phyloP scores from a whole-genome alignment of 352 stramenopile genomes.

The Halophytophthora batemanensis region DNA sequence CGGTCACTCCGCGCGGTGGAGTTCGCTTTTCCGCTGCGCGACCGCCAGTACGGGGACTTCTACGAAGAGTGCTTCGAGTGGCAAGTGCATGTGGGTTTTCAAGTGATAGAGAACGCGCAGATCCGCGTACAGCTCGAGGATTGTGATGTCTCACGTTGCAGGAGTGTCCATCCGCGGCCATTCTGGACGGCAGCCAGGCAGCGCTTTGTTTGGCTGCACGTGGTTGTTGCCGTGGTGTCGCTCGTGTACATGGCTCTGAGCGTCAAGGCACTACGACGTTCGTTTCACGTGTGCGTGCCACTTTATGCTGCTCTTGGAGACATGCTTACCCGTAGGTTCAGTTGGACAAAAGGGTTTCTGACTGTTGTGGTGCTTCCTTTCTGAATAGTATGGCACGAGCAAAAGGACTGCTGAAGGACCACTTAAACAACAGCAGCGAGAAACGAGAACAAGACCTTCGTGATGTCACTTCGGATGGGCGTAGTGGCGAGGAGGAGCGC shows the following conservation, averaged over 20 bases:
- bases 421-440: conserved; percentile 1
- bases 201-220: conserved; percentile 77
- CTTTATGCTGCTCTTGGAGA: not conserved
- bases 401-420: conserved; percentile 9
- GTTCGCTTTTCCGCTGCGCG: conserved; percentile 59
- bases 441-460: conserved; percentile 1
- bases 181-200: conserved; percentile 58
- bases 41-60: conserved; percentile 69
- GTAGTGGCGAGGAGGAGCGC: conserved; percentile 7
- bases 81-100: conserved; percentile 55
- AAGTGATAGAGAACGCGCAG: conserved; percentile 43
- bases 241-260: conserved; percentile 67
- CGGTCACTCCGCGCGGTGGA: conserved; percentile 40
- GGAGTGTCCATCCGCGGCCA: conserved; percentile 22
- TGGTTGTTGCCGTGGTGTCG: conserved; percentile 44
- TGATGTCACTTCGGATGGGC: conserved; percentile 9
- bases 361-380: conserved; percentile 8
- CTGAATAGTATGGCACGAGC: conserved; percentile 15
- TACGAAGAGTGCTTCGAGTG: conserved; percentile 88
- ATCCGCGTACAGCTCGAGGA: conserved; percentile 57
- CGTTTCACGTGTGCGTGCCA: conserved; percentile 39
- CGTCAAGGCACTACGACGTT: conserved; percentile 49
- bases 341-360: not conserved
- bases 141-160: conserved; percentile 53
- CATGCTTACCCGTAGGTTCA: too few relatives aligned